A percentile compares a stretch with the other conserved stretches of the same genome.
These are phyloP conservation scores for Paulownia fortunei DNA, from an alignment of 257 asterid genomes.

Conservation along the genomic window DNA sequence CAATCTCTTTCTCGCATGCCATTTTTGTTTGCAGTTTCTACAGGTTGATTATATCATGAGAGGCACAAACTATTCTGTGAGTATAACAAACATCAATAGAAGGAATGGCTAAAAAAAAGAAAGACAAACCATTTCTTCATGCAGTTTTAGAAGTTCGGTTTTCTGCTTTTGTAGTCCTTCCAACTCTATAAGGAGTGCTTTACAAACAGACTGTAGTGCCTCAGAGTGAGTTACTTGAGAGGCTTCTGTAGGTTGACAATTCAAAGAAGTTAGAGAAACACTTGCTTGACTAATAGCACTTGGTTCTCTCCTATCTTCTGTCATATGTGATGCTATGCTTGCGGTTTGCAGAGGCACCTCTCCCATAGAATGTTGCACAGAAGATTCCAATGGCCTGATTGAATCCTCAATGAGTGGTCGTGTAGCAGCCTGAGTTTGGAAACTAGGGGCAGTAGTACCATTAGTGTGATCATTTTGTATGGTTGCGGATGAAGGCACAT, in stretches of 20 bases:
- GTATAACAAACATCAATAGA: conserved; percentile 2
- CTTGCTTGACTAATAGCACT: too few relatives aligned
- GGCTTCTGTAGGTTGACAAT: too few relatives aligned
- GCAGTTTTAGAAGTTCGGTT: conserved; percentile 40
- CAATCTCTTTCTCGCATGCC: conserved; percentile 51
- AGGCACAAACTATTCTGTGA: conserved; percentile 13
- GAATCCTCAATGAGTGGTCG: neutral
- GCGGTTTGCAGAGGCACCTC: conserved; percentile 24
- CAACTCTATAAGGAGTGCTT: conserved; percentile 48
- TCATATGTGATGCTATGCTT: neutral
- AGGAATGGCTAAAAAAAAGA: conserved; percentile 2
- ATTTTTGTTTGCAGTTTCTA: conserved; percentile 48
- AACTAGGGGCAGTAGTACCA: neutral
- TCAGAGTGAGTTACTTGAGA: too few relatives aligned
- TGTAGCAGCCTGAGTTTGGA: neutral
- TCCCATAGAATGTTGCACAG: conserved; percentile 15
- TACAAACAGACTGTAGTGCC: conserved; percentile 34
- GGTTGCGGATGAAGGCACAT: conserved; percentile 7
- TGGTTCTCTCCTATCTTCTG: neutral
- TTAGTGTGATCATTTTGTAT: neutral
- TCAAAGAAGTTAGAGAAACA: too few relatives aligned
- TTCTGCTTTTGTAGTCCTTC: conserved; percentile 47
- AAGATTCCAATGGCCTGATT: conserved; percentile 19
- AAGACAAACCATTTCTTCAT: conserved; percentile 56
- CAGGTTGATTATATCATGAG: conserved; percentile 10